These are phyloP conservation scores for Termitomyces sp. DNA, from an alignment of 1,284 basidiomycete species.

Conservation along the genomic window DNA sequence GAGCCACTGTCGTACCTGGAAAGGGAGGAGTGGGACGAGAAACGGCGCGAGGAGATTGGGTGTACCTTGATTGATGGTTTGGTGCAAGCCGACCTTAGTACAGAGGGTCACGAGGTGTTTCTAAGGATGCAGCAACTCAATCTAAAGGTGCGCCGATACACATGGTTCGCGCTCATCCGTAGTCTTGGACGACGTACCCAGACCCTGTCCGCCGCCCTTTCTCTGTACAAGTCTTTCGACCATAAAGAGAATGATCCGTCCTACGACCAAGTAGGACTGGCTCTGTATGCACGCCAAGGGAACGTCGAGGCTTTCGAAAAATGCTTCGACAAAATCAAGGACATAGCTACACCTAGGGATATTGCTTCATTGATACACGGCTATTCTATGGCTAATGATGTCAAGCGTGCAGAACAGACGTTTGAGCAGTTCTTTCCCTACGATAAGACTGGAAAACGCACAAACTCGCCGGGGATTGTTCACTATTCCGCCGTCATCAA, in stretches of 20 bases:
- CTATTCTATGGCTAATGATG: slow-evolving; percentile 44
- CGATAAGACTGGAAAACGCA: slow-evolving; percentile 23
- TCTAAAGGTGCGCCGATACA: slow-evolving; percentile 25
- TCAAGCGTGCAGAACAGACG: slow-evolving; percentile 38
- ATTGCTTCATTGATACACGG: slow-evolving; percentile 49
- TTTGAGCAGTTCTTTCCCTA: slow-evolving; percentile 54
- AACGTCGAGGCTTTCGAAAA: slow-evolving; percentile 39
- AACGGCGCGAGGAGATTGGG: slow-evolving; percentile 30
- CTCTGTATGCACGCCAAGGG: slow-evolving; percentile 49
- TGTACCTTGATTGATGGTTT: slow-evolving; percentile 39
- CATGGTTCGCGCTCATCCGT: slow-evolving; percentile 38
- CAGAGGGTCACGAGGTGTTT: slow-evolving; percentile 42
- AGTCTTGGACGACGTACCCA: slow-evolving; percentile 37
- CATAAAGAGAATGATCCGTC: slow-evolving; percentile 19
- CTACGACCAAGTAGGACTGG: slow-evolving; percentile 42
- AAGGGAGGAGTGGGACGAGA: slow-evolving; percentile 23
- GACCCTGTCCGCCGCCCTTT: slow-evolving; percentile 38
- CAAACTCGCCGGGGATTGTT: slow-evolving; percentile 35
- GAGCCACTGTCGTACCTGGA: slow-evolving; percentile 33
- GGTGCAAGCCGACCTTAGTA: slow-evolving; percentile 26
- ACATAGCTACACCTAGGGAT: slow-evolving; percentile 29
- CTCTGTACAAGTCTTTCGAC: slow-evolving; percentile 33
- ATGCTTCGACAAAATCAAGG: slow-evolving; percentile 37
- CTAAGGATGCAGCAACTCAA: slow-evolving; percentile 36
- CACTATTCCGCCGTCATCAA: slow-evolving; percentile 58